These are phyloP conservation scores for Licmophora abbreviata DNA, from an alignment of 108 stramenopile species.

Conservation along the genomic window DNA sequence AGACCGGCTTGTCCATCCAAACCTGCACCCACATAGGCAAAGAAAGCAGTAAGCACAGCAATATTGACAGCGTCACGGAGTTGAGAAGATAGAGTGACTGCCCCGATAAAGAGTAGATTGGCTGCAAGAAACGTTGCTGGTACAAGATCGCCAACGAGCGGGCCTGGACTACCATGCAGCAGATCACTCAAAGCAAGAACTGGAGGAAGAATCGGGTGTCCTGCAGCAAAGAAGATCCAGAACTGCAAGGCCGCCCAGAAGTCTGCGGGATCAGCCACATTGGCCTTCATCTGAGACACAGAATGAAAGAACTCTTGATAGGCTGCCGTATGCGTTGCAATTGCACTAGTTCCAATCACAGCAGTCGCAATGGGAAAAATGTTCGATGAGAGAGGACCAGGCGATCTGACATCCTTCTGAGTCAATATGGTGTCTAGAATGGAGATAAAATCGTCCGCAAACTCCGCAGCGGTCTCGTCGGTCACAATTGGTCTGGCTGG, in stretches of 20 bases:
- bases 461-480: conserved; percentile 46
- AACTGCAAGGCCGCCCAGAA: conserved; percentile 80
- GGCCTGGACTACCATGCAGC: conserved; percentile 81
- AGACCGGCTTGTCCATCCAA: conserved; percentile 76
- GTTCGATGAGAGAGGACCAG: conserved; percentile 43
- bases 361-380: conserved; percentile 36
- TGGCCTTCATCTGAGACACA: conserved; percentile 63
- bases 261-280: conserved; percentile 59
- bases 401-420: no score
- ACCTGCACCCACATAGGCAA: conserved; percentile 76
- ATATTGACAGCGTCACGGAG: conserved; percentile 71
- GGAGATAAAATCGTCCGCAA: conserved; percentile 68
- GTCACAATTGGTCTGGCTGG: conserved; percentile 68
- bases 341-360: conserved; percentile 34
- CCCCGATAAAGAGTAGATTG: conserved; percentile 61
- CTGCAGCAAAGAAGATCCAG: conserved; percentile 92
- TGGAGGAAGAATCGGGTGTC: conserved; percentile 81
- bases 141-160: conserved; percentile 60
- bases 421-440: no score
- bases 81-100: conserved; percentile 46
- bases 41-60: conserved; percentile 60
- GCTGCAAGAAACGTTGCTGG: conserved; percentile 60
- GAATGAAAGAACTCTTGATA: conserved; percentile 59
- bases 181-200: conserved; percentile 86
- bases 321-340: conserved; percentile 57